These are phyloP conservation scores for Corymbia citriodora DNA, from an alignment of 441 rosid species.

Conservation along the genomic window DNA sequence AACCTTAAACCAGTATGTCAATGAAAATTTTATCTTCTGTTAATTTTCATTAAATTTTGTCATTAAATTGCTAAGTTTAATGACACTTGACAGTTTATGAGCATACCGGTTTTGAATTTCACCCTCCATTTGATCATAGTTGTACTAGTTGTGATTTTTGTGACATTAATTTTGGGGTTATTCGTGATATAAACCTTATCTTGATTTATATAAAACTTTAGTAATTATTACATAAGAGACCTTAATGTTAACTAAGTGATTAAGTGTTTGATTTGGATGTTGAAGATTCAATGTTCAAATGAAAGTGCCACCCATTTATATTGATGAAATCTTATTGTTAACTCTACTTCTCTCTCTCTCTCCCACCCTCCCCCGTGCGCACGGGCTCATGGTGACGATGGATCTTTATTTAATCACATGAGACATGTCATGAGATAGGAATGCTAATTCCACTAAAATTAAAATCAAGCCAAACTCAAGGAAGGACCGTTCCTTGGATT, in stretches of 20 bases:
- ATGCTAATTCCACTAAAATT: not conserved
- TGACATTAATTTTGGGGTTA: too few species aligned
- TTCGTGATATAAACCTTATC: not conserved
- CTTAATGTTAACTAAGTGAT: not conserved
- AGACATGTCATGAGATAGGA: not conserved
- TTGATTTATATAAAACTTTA: not conserved
- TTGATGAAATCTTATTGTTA: not conserved
- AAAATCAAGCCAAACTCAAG: not conserved
- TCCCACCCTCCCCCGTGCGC: too few species aligned
- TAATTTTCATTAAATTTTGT: too few species aligned
- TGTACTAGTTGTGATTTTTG: fast-evolving
- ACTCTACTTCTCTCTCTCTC: not conserved
- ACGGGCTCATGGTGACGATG: not conserved
- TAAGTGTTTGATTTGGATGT: not conserved
- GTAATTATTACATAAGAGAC: not conserved
- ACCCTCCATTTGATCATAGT: fast-evolving
- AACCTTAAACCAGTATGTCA: too few species aligned
- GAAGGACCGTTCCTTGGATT: too few species aligned
- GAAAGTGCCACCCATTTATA: not conserved
- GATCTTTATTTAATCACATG: not conserved
- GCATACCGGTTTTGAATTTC: too few species aligned
- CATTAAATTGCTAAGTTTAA: not conserved
- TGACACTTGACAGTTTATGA: fast-evolving
- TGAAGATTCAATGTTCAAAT: not conserved
- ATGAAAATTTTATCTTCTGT: too few species aligned